Evolutionary conservation across 768 basidiomycete species (phyloP), one percentile per base, ranked within the genome.

Genomic region (Pisolithus orientalis): DNA sequence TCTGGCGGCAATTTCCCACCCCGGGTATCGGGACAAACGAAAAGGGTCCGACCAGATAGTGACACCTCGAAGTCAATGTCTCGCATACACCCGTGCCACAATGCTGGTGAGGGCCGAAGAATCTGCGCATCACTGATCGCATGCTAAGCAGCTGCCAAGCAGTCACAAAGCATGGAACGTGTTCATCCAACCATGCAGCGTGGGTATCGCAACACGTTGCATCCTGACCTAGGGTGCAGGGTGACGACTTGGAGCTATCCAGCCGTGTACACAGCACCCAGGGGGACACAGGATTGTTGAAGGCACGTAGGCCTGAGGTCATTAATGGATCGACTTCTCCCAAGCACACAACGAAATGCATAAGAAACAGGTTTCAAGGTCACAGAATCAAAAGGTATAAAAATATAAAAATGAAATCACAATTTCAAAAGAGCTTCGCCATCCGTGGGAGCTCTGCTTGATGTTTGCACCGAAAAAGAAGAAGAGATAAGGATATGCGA

Each of bases 141-240:
- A 56, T 62, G 62, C 50, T 40, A 17, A 39, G 56, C 54, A 54
- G 53, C 48, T 62, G 55, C 53, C 34, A 37, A 55, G 47, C 46
- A 39, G 56, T 47, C 53, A 56, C 38, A 50, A 50, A 39, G 48
- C 44, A 64, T 39, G 50, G 50, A 42, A 53, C 50, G 42, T 62
- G 67, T 51, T 54, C 58, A 55, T 58, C 67, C 63, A 69, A 38
- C 62, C 65, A 69, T 56, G 57, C 59, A 57, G 51, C 54, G 55
- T 59, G 57, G 54, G 49, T 63, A 59, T 53, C 37, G 57, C 52
- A 37, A 55, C 55, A 59, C 65, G 63, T 61, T 63, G 60, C 63
- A 59, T 43, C 55, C 37, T 54, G 52, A 57, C 58, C 59, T 54
- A 63, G 63, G 50, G 52, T 46, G 63, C 63, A 57, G 59, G 43